Base-by-base conservation (phyloP, 306 rosid genomes). In the Pachyrhizus erosus region DNA sequence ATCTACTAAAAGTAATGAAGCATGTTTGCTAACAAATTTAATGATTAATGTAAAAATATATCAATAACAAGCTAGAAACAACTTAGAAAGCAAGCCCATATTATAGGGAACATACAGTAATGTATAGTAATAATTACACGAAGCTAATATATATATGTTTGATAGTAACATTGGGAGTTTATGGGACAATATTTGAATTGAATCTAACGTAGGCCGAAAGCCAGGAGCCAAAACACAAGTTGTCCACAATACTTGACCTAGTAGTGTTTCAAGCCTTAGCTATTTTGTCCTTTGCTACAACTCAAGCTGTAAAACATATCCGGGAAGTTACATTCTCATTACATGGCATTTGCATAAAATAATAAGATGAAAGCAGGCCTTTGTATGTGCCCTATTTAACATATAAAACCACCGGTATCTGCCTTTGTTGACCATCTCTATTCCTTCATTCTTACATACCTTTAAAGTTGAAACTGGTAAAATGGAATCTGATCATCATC, bases 251-350 rank as follows among this genome's bases (percentile, higher is more conserved):
- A 40, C 37, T 37, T 61, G 83, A 78, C 80, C 48, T 26, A 77
- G 73, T 67, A 68, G 69, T 77, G 40, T 83, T 31, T 37, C 31
- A 29, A 43, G 40, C 27, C 52, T 31, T 51, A 65, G 23, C 78
- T 57, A 75, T 58, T 81, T 89, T 91, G 90, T 88, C 86, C 69
- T 70, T 81, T 82, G 76, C 76, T 40, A 83, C 73, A 88, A 77
- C 87, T 84, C 60, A 66, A 90, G 55, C 73, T 79, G 86, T 26
- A 64, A 49, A 40, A 70, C 48, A 9, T 60, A 61, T 74, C 43
- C 9, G 24, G 73, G 85, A 75, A 85, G 85, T 77, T 81, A 78
- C 75, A 74, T 74, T 65, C 85, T 51, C 70, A 78, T 68, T 57
- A 3, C 73, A 76, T 72, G 77, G 48, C 76, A 80, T 58, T 83